Percentiles rank a stretch among this genome's conserved stretches.
Conservation (phyloP, 2,329 filamentous ascomycete species). For the Spiromastix sp. region DNA sequence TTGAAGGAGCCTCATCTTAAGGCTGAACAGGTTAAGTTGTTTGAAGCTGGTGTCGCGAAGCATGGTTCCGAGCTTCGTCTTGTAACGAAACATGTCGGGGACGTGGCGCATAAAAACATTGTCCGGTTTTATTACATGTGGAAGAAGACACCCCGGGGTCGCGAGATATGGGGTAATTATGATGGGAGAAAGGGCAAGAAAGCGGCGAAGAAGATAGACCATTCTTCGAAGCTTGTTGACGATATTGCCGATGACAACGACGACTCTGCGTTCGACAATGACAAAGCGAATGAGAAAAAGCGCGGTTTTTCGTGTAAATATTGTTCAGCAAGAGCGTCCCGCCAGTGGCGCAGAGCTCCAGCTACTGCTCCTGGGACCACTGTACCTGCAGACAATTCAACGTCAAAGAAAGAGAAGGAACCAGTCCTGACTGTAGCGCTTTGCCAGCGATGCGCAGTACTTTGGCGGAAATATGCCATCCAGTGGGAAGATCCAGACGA, state of each 20-base stretch:
- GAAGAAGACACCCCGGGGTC: conserved; percentile 86
- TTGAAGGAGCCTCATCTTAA: conserved; percentile 79
- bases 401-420: conserved; percentile 68
- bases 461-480: conserved; percentile 94
- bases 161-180: conserved; percentile 81
- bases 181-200: conserved; percentile 84
- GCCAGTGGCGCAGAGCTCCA: conserved; percentile 87
- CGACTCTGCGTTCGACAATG: conserved; percentile 89
- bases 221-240: conserved; percentile 68
- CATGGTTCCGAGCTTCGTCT: conserved; percentile 82
- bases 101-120: conserved; percentile 65
- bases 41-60: conserved; percentile 82
- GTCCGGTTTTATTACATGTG: conserved; percentile 95
- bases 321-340: conserved; percentile 66
- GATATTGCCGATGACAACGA: conserved; percentile 88
- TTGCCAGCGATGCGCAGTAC: conserved; percentile 78
- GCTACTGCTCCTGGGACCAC: conserved; percentile 61
- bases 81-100: conserved; percentile 72
- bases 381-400: conserved; percentile 52
- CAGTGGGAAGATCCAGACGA: conserved; percentile 94
- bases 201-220: conserved; percentile 56
- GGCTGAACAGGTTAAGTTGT: conserved; percentile 71
- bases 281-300: conserved; percentile 71
- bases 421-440: conserved; percentile 67
- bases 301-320: conserved; percentile 89